Conservation (phyloP, 768 basidiomycete species). For the Hericium erinaceus region DNA sequence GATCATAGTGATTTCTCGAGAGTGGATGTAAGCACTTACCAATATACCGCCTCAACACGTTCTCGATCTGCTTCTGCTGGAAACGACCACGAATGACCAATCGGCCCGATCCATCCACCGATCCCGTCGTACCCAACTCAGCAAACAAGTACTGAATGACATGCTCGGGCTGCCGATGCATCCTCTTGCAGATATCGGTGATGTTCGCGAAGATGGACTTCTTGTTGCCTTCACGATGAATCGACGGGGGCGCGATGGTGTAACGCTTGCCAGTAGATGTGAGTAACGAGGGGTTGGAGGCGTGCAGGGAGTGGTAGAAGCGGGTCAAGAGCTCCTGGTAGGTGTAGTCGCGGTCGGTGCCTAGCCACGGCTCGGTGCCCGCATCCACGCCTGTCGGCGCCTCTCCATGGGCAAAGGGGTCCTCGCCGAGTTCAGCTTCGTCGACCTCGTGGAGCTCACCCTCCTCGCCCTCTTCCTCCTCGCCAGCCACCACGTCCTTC, state of each 20-base stretch:
- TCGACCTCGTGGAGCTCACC: conserved; percentile 62
- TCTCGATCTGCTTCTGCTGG: conserved; percentile 98
- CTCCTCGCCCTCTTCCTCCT: conserved; percentile 45
- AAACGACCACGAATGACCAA: conserved; percentile 97
- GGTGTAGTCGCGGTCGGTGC: conserved; percentile 91
- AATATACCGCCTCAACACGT: conserved; percentile 92
- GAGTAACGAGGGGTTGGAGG: conserved; percentile 87
- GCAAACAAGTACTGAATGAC: conserved; percentile 96
- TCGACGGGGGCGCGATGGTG: conserved; percentile 92
- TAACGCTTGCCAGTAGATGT: conserved; percentile 85
- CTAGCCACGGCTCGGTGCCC: conserved; percentile 83
- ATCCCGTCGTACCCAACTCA: conserved; percentile 97
- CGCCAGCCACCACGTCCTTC: conserved; percentile 46
- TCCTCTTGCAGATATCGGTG: conserved; percentile 94
- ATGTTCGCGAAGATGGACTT: conserved; percentile 96
- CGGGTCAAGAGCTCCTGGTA: conserved; percentile 94
- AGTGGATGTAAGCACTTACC: conserved; percentile 41
- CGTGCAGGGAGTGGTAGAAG: conserved; percentile 86
- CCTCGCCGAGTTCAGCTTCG: conserved; percentile 81
- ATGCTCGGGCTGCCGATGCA: conserved; percentile 97
- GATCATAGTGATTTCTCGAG: not conserved
- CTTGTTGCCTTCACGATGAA: conserved; percentile 94
- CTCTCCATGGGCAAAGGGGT: conserved; percentile 58
- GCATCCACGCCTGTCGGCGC: conserved; percentile 53
- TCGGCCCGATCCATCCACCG: conserved; percentile 84